Base-by-base conservation (phyloP, 116 monocot genomes). In the Posidonia oceanica region DNA sequence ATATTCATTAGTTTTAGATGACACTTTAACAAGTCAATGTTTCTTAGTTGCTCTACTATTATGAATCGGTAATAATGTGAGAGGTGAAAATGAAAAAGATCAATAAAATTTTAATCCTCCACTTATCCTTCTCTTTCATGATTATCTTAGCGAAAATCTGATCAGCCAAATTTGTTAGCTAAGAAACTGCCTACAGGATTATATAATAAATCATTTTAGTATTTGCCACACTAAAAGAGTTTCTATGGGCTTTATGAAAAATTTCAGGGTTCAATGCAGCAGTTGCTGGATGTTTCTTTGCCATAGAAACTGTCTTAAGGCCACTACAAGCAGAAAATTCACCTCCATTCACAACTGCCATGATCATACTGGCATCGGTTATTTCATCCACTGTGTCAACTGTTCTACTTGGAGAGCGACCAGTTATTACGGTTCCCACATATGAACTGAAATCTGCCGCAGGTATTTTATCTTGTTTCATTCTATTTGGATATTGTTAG, bases 401-500 rank as follows among this genome's bases (percentile, higher is more conserved):
- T 83, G 90, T 98, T 74, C 71, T 98, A 61, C 84, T 90, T 23
- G 98, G 98, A 74, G 89, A 98, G 72, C 82, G 79, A 66, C 86
- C 93, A 63, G 98, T 93, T 59, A 93, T 98, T 76, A 84, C 83
- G 76, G 98, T 98, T 77, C 93, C 98, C 70, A 86, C 87, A 79
- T 98, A 98, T 86, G 98, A 98, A 79, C 86, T 98, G 76, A 98
- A 98, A 93, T 98, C 98, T 84, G 98, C 90, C 79, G 93, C 98
- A 59, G 98, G 98, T 98, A 98, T 89, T 77, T 92, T 82, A 85
- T 52, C 58, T 71, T 59, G 55, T 71, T 48, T 71, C 53, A 53
- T 69, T 7, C 29, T 69, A 53, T 69, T 21, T 53, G 41, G n/a
- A 66, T n/a, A 66, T 66, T 66, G 18, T 17, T 39, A 42, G 4